Evolutionary conservation across 805 yeast genomes (phyloP).

Genomic region (Metschnikowia chrysomelidarum): DNA sequence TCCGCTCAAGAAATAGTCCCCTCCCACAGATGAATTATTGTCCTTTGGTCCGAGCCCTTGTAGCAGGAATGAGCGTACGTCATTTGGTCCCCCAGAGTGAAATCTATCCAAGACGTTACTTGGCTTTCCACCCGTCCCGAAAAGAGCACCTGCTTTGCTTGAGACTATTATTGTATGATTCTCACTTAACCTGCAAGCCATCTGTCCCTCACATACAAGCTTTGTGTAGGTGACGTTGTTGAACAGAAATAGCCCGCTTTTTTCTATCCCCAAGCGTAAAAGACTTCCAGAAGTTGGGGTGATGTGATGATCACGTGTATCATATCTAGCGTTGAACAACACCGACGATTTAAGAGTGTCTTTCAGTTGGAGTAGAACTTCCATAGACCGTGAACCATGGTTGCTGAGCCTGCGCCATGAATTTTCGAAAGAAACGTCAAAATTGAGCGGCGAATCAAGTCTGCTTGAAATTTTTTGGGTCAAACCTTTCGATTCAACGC

Average conservation of each 20-base stretch:
- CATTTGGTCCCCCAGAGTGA: constrained; percentile 60
- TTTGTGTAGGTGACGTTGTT: constrained; percentile 38
- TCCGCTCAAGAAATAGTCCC: constrained; percentile 46
- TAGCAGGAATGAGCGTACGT: constrained; percentile 49
- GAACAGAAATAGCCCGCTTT: constrained; percentile 28
- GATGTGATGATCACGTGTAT: constrained; percentile 42
- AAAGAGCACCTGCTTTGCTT: constrained; percentile 34
- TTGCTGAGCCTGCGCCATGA: constrained; percentile 37
- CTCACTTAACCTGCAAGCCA: constrained; percentile 25
- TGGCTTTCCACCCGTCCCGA: constrained; percentile 19
- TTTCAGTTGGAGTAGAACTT: constrained; percentile 42
- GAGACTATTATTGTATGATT: constrained; percentile 25
- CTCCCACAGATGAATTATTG: constrained; percentile 49
- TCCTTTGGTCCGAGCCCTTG: constrained; percentile 58
- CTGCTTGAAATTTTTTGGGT: constrained; percentile 41
- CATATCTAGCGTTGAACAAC: constrained; percentile 39
- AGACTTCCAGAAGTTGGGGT: constrained; percentile 44
- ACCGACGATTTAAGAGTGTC: constrained; percentile 45
- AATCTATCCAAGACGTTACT: constrained; percentile 51
- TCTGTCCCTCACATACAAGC: constrained; percentile 38
- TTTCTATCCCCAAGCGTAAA: constrained; percentile 37
- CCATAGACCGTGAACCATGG: constrained; percentile 27
- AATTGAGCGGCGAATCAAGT: constrained; percentile 35
- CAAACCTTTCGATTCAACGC: constrained; percentile 43
- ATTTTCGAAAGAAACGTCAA: constrained; percentile 49